Evolutionary conservation across 2,329 filamentous ascomycete species (phyloP).

Genomic region (Exophiala calicioides): DNA sequence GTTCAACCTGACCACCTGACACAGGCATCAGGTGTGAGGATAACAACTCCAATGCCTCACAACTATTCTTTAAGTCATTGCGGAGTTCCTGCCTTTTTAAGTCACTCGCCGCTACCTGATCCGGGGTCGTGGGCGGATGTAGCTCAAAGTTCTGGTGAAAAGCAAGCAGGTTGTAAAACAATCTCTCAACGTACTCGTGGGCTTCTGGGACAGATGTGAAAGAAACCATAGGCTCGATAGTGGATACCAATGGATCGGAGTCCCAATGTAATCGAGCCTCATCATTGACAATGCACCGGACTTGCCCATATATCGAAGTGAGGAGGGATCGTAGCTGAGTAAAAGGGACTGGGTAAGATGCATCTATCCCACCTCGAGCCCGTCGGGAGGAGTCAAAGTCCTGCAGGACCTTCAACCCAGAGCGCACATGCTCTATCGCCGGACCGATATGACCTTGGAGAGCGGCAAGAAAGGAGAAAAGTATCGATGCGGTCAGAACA

Average conservation of each 20-base stretch:
- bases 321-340: constrained; percentile 3
- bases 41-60: constrained; percentile 11
- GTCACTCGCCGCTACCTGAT: constrained; percentile 4
- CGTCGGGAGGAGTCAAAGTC: constrained; percentile 2
- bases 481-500: constrained; percentile 49
- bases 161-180: constrained; percentile 15
- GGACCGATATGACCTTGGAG: constrained; percentile 52
- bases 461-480: constrained; percentile 59
- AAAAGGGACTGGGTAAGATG: constrained; percentile 11
- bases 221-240: constrained; percentile 1
- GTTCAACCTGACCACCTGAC: neutral
- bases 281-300: constrained; percentile 20
- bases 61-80: constrained; percentile 1
- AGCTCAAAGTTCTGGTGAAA: constrained; percentile 9
- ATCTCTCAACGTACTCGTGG: constrained; percentile 14
- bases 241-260: constrained; percentile 7
- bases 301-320: constrained; percentile 16
- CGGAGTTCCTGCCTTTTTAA: constrained; percentile 2
- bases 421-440: constrained; percentile 41
- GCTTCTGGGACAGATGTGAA: constrained; percentile 10
- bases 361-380: neutral
- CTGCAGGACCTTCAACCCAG: constrained; percentile 36
- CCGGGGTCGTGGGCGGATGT: constrained; percentile 10
- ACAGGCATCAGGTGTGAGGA: neutral
- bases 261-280: constrained; percentile 10